A percentile compares a stretch with the other conserved stretches of the same genome.
Conservation (phyloP, 768 basidiomycete species). For the Kwoniella botswanensis region DNA sequence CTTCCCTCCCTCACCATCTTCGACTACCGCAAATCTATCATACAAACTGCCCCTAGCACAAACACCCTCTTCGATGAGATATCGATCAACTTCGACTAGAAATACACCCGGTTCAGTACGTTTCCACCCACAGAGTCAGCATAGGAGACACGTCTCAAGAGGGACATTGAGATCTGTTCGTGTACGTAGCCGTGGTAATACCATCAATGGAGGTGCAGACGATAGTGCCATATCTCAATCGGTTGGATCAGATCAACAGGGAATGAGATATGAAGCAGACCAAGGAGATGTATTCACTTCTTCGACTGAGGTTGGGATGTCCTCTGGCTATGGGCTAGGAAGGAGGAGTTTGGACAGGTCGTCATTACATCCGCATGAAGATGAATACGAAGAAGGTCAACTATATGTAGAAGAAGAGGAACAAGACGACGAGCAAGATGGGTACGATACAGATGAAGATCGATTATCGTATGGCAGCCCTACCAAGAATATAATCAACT, state of each 20-base stretch:
- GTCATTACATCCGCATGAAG: background rate
- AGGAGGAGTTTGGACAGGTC: background rate
- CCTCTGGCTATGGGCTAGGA: background rate
- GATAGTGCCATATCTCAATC: background rate
- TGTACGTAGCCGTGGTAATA: background rate
- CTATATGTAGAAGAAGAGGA: constrained; percentile 1
- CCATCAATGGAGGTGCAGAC: too few species aligned
- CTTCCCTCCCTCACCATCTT: constrained; percentile 29
- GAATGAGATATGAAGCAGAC: background rate
- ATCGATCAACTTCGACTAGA: background rate
- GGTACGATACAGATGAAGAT: background rate
- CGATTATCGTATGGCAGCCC: too few species aligned
- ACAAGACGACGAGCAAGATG: constrained; percentile 8
- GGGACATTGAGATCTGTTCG: constrained; percentile 12
- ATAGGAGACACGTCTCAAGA: constrained; percentile 15
- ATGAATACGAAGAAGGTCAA: constrained; percentile 3
- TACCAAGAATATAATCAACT: background rate
- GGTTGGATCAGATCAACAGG: background rate
- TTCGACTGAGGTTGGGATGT: background rate
- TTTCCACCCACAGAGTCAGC: background rate
- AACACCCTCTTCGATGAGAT: constrained; percentile 16
- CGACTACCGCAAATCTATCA: constrained; percentile 17
- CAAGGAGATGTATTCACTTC: constrained; percentile 14
- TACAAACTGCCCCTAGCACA: constrained; percentile 6
- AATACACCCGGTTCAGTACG: constrained; percentile 4